These are phyloP conservation scores for Cladobotryum protrusum DNA, from an alignment of 2,329 filamentous ascomycete species.

Conservation along the genomic window DNA sequence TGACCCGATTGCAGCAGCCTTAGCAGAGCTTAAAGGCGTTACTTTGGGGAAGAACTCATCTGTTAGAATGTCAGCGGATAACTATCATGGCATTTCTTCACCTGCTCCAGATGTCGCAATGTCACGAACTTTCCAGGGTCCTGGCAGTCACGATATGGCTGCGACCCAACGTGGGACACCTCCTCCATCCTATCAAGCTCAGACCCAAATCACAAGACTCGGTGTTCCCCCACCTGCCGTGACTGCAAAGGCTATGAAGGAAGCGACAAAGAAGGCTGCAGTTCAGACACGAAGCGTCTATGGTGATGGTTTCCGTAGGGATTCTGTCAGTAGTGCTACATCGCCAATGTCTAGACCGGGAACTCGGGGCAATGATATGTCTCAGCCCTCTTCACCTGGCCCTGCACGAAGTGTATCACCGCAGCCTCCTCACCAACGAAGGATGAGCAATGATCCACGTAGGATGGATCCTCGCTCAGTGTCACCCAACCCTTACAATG, in stretches of 20 bases:
- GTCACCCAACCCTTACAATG: constrained; percentile 59
- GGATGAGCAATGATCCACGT: constrained; percentile 41
- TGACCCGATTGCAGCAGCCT: constrained; percentile 85
- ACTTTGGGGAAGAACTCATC: constrained; percentile 69
- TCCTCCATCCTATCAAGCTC: constrained; percentile 77
- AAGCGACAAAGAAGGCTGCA: constrained; percentile 83
- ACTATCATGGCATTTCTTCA: constrained; percentile 88
- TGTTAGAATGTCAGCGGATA: constrained; percentile 85
- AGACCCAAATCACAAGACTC: constrained; percentile 61
- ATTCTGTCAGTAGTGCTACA: constrained; percentile 19
- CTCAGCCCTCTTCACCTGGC: constrained; percentile 60
- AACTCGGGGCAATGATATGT: constrained; percentile 54
- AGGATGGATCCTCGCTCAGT: constrained; percentile 40
- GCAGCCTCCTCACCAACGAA: constrained; percentile 47
- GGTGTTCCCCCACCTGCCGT: constrained; percentile 88
- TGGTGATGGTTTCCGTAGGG: constrained; percentile 32
- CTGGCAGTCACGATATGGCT: constrained; percentile 38
- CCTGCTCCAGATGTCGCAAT: constrained; percentile 51
- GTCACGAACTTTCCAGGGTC: constrained; percentile 53
- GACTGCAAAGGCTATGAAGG: constrained; percentile 91
- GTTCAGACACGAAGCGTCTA: constrained; percentile 80
- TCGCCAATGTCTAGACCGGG: constrained; percentile 47
- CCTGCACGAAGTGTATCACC: constrained; percentile 60
- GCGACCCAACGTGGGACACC: constrained; percentile 66
- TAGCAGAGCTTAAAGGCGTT: constrained; percentile 87